Evolutionary conservation across 441 rosid species (phyloP).

Genomic region (Euphorbia celastroides): DNA sequence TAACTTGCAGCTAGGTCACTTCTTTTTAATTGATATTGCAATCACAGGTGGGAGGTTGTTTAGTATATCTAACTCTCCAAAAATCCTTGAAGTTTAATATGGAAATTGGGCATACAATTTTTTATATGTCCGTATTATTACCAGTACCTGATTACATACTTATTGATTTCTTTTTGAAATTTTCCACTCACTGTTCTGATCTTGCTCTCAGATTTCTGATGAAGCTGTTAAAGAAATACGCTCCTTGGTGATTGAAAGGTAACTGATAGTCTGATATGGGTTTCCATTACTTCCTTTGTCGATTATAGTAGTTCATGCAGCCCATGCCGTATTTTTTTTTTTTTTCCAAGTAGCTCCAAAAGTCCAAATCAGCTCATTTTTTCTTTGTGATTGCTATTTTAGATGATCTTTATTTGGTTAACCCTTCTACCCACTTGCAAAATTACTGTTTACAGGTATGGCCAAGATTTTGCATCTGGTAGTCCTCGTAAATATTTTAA

Average conservation of each 20-base stretch:
- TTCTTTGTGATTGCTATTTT: not conserved
- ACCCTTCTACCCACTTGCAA: constrained; percentile 9
- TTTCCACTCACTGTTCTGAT: constrained; percentile 1
- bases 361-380: constrained; percentile 8
- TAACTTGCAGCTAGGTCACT: not conserved
- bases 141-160: not conserved
- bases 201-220: constrained; percentile 64
- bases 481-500: constrained; percentile 73
- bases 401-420: not conserved
- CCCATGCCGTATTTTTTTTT: too few relatives aligned
- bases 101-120: not conserved
- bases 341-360: constrained; percentile 7
- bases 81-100: not conserved
- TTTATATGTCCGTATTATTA: not conserved
- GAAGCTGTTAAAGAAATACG: constrained; percentile 78
- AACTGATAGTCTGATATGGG: constrained; percentile 21
- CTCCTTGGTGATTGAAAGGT: constrained; percentile 74
- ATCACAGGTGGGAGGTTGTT: not conserved
- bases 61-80: not conserved
- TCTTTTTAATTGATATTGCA: not conserved
- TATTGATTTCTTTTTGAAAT: not conserved
- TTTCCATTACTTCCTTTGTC: constrained; percentile 13
- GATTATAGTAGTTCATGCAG: not conserved
- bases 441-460: constrained; percentile 52
- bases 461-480: constrained; percentile 50